Evolutionary conservation across 257 asterid genomes (phyloP).

Genomic region (Thymus mandschuricus): DNA sequence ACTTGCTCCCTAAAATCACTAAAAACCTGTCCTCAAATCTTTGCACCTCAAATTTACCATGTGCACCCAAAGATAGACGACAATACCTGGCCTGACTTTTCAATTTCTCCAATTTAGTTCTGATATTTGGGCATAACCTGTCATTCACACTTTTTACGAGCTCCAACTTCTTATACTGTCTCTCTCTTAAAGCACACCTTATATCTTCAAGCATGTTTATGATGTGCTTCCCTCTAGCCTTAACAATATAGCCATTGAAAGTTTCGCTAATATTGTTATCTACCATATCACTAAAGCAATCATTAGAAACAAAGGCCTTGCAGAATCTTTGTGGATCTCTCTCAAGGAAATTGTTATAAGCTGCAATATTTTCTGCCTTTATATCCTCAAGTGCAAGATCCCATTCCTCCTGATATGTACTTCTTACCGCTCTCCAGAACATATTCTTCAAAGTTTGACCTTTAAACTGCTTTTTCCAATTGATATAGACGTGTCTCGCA

Average conservation of each 20-base stretch:
- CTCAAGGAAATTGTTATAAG: background rate
- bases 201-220: background rate
- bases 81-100: background rate
- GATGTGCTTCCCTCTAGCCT: background rate
- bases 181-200: background rate
- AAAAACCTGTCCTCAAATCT: background rate
- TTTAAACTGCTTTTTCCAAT: background rate
- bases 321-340: background rate
- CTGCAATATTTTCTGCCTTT: background rate
- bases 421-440: background rate
- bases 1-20: background rate
- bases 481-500: background rate
- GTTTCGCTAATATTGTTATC: slow-evolving; percentile 7
- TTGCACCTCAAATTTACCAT: background rate
- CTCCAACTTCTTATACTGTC: background rate
- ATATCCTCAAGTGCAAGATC: background rate
- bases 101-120: background rate
- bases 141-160: background rate
- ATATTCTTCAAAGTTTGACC: background rate
- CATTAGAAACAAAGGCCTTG: background rate
- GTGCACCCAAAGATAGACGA: background rate
- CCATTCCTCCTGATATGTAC: background rate
- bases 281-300: background rate
- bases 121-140: background rate
- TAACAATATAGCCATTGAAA: slow-evolving; percentile 4